A percentile compares a stretch with the other conserved stretches of the same genome.
Evolutionary conservation across 441 rosid genomes (phyloP).

Genomic region (Arabidopsis hybrid): DNA sequence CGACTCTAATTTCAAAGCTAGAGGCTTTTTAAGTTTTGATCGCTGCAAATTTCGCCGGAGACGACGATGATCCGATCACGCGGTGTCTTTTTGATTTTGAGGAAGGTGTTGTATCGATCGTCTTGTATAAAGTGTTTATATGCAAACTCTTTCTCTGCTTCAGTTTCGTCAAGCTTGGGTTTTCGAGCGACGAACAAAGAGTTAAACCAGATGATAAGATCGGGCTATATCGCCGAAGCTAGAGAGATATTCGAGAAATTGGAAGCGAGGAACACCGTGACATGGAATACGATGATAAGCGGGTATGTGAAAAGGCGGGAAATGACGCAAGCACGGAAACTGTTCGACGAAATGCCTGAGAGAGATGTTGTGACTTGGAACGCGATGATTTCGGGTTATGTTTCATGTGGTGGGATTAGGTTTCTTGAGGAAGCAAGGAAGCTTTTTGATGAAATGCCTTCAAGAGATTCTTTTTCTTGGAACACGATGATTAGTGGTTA

Average conservation of each 20-base stretch:
- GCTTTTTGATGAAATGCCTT: conserved; percentile 66
- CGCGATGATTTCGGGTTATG: conserved; percentile 67
- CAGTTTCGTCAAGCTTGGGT: conserved; percentile 32
- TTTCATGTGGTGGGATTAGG: conserved; percentile 54
- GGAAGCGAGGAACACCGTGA: conserved; percentile 48
- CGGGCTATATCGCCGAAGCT: conserved; percentile 57
- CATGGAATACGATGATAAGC: conserved; percentile 71
- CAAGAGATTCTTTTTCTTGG: conserved; percentile 66
- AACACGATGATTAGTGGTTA: conserved; percentile 80
- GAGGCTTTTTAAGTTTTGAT: background rate
- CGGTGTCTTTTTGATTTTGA: background rate
- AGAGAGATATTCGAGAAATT: conserved; percentile 54
- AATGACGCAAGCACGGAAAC: conserved; percentile 58
- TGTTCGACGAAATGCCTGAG: conserved; percentile 75
- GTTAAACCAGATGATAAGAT: conserved; percentile 53
- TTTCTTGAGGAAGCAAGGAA: conserved; percentile 58
- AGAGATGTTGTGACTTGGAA: conserved; percentile 81
- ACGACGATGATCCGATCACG: conserved; percentile 38
- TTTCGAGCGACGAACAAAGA: conserved; percentile 50
- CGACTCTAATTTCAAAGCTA: background rate
- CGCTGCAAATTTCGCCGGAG: conserved; percentile 24
- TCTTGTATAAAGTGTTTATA: background rate
- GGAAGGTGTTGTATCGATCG: background rate
- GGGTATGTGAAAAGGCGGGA: conserved; percentile 64
- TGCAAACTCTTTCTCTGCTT: conserved; percentile 21